Evolutionary conservation across 1,139 yeast species (phyloP).

Genomic region (Magnusiomyces tetraspermus): DNA sequence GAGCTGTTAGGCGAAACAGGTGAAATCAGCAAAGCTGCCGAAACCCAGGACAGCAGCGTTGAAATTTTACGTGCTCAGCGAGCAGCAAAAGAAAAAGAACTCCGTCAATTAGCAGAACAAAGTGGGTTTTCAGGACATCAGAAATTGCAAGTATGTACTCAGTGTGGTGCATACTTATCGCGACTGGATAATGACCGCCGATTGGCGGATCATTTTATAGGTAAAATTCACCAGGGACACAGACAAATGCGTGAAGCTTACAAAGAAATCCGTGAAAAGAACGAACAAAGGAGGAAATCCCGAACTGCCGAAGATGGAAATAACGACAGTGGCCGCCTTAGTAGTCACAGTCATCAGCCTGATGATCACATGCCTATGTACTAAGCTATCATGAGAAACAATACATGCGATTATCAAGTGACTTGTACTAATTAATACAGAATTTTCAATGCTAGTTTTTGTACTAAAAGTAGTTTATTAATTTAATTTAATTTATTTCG

Average conservation of each 20-base stretch:
- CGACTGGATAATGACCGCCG: constrained; percentile 82
- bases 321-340: no score
- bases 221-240: constrained; percentile 77
- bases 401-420: no score
- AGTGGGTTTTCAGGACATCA: constrained; percentile 85
- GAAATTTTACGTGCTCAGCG: constrained; percentile 36
- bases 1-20: constrained; percentile 44
- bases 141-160: constrained; percentile 80
- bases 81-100: constrained; percentile 38
- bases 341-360: no score
- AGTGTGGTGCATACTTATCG: constrained; percentile 86
- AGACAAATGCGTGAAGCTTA: constrained; percentile 64
- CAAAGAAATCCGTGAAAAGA: constrained; percentile 38
- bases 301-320: no score
- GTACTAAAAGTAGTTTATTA: no score
- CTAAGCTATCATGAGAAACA: no score
- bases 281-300: constrained; percentile 15
- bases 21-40: constrained; percentile 45
- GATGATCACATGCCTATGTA: no score
- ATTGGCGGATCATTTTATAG: constrained; percentile 84
- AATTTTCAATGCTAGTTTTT: no score
- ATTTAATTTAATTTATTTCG: no score
- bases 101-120: constrained; percentile 54
- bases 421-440: no score
- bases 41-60: constrained; percentile 35